Conservation (phyloP, 2,329 filamentous ascomycete genomes). For the Sporothrix phasma region DNA sequence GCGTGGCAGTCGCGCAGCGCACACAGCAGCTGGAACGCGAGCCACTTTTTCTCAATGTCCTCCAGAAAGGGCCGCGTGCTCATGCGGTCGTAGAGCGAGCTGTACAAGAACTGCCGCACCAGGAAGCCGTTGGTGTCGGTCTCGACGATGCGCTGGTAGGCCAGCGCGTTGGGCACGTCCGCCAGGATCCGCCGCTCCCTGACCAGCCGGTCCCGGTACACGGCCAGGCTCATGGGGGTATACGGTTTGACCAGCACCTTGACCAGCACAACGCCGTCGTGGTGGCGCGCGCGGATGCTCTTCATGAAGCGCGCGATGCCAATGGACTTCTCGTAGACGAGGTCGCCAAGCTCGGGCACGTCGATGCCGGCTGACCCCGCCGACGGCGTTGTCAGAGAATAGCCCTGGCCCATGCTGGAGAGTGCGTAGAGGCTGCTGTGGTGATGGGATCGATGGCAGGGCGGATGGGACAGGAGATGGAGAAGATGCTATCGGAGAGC, state of each 20-base stretch:
- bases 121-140: conserved; percentile 87
- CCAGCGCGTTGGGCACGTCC: conserved; percentile 81
- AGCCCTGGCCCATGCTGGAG: conserved; percentile 82
- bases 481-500: not conserved
- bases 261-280: conserved; percentile 83
- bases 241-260: conserved; percentile 94
- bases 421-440: no score
- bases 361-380: conserved; percentile 90
- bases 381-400: conserved; percentile 84
- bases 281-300: conserved; percentile 80
- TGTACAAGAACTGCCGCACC: conserved; percentile 90
- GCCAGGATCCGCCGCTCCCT: conserved; percentile 69
- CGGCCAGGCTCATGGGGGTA: conserved; percentile 65
- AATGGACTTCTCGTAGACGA: conserved; percentile 85
- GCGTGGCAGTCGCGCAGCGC: conserved; percentile 86
- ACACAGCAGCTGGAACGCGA: conserved; percentile 89
- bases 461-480: not conserved
- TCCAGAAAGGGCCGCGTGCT: conserved; percentile 94
- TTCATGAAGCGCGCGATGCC: conserved; percentile 94
- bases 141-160: conserved; percentile 84
- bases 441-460: not conserved
- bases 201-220: conserved; percentile 67
- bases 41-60: conserved; percentile 97
- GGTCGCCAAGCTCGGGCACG: conserved; percentile 78
- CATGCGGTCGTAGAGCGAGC: conserved; percentile 91